Evolutionary conservation across 352 stramenopile genomes (phyloP), one percentile per base, ranked within the genome.

Genomic region (Discostella stelligera): DNA sequence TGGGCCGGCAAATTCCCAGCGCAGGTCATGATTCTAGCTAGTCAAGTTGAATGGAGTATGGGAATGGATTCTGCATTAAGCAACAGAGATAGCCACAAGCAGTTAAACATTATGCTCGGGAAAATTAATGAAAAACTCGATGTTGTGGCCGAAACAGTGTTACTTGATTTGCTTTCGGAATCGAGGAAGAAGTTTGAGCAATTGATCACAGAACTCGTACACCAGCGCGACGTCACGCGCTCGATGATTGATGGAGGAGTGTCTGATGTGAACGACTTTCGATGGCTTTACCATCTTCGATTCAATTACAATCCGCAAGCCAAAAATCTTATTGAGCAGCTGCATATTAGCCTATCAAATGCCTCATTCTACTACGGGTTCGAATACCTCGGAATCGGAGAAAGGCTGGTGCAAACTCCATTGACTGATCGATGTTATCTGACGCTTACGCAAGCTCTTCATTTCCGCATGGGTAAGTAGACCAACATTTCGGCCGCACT

Each of bases 181-280:
- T 89, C 80, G 20, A 78, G 89, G 50, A 94, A 94, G 68, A 99
- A 99, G 84, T 99, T 98, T 79, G 97, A 99, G 69, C 98, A 99
- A 61, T 91, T 99, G 10, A 99, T 99, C 80, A 99, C 97, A 10
- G 98, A 99, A 82, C 91, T 99, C n/a, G 97, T 99, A 18, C 97
- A 99, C 74, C 96, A 99, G 74, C 96, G 98, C 67, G 98, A 98
- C 83, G 96, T 98, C 23, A 98, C 93, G 16, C 94, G 96, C 65
- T 94, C 91, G 25, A 93, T 99, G 68, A 94, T 93, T 23, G 89
- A 97, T 69, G 86, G 90, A 9, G 89, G 88, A 13, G 94, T 98
- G 4, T 90, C 74, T 13, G 93, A 88, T 69, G 80, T 88, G 5
- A 93, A 95, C 5, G 96, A 99, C 74, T 99, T 99, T 84, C 90